These are phyloP conservation scores for Epichloe hybrida DNA, from an alignment of 2,329 filamentous ascomycete species.

Conservation along the genomic window DNA sequence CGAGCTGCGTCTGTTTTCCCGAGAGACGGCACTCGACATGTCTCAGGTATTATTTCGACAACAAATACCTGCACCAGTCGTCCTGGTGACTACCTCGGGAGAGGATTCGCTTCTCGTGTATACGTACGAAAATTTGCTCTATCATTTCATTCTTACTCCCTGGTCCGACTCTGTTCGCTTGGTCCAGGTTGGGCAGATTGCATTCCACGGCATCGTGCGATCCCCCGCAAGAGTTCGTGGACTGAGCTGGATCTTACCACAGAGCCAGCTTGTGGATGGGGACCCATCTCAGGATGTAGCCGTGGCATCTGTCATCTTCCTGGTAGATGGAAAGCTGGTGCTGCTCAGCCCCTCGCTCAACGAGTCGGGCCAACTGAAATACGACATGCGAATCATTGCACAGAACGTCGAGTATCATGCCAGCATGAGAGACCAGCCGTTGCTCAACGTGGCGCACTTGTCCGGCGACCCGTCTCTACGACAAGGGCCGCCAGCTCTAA, in stretches of 20 bases:
- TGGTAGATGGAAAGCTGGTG: slow-evolving; percentile 96
- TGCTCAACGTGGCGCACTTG: slow-evolving; percentile 19
- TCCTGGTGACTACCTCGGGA: slow-evolving; percentile 76
- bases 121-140: slow-evolving; percentile 89
- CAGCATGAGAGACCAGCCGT: slow-evolving; percentile 73
- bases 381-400: slow-evolving; percentile 94
- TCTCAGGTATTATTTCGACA: slow-evolving; percentile 64
- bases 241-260: slow-evolving; percentile 90
- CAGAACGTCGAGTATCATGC: slow-evolving; percentile 94
- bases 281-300: slow-evolving; percentile 94
- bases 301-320: slow-evolving; percentile 81
- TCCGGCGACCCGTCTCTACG: slow-evolving; percentile 12
- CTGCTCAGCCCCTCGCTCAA: slow-evolving; percentile 77
- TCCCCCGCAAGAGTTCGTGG: slow-evolving; percentile 85
- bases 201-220: slow-evolving; percentile 89
- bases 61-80: slow-evolving; percentile 69
- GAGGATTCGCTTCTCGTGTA: slow-evolving; percentile 94
- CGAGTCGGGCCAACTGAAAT: slow-evolving; percentile 75
- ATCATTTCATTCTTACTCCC: slow-evolving; percentile 81
- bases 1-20: slow-evolving; percentile 83
- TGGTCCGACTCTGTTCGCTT: slow-evolving; percentile 57
- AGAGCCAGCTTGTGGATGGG: slow-evolving; percentile 75
- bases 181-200: slow-evolving; percentile 93
- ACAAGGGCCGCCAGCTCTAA: slow-evolving; percentile 37
- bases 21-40: slow-evolving; percentile 66